phyloP scores from a whole-genome alignment of 176 grass and related monocot species.

The Oryza nivara region DNA sequence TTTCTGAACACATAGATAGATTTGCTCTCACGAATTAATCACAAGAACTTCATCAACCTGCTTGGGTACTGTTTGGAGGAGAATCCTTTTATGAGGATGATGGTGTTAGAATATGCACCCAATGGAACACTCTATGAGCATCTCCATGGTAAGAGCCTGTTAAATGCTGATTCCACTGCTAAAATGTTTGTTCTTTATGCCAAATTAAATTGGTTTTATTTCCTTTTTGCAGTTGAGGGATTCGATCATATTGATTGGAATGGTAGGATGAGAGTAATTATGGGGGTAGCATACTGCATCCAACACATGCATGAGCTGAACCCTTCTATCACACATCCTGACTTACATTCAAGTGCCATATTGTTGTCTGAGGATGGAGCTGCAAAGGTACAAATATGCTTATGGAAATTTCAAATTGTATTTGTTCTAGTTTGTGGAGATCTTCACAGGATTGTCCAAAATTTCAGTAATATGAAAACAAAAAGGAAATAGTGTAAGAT shows the following conservation, averaged over 20 bases:
- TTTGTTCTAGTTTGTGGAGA: conserved; percentile 20
- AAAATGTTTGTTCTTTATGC: conserved; percentile 10
- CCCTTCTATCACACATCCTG: conserved; percentile 71
- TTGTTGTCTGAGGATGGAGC: conserved; percentile 91
- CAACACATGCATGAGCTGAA: conserved; percentile 92
- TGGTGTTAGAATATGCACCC: conserved; percentile 89
- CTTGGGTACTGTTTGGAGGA: conserved; percentile 95
- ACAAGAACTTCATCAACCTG: conserved; percentile 97
- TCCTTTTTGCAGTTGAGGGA: conserved; percentile 72
- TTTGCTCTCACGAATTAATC: conserved; percentile 85
- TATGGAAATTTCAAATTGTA: neutral
- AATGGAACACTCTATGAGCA: conserved; percentile 95
- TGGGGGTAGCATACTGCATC: conserved; percentile 88
- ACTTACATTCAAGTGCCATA: conserved; percentile 78
- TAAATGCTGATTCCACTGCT: conserved; percentile 22
- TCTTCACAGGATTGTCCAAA: neutral
- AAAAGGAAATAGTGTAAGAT: neutral
- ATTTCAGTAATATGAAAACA: conserved; percentile 3
- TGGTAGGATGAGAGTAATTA: conserved; percentile 88
- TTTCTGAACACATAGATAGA: conserved; percentile 77
- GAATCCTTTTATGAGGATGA: conserved; percentile 98
- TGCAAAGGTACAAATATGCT: conserved; percentile 66
- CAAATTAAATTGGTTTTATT: conserved; percentile 34
- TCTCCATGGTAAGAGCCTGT: conserved; percentile 72
- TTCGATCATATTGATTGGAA: conserved; percentile 94